Base-by-base conservation (phyloP, 306 rosid genomes). In the Cicer judaicum region DNA sequence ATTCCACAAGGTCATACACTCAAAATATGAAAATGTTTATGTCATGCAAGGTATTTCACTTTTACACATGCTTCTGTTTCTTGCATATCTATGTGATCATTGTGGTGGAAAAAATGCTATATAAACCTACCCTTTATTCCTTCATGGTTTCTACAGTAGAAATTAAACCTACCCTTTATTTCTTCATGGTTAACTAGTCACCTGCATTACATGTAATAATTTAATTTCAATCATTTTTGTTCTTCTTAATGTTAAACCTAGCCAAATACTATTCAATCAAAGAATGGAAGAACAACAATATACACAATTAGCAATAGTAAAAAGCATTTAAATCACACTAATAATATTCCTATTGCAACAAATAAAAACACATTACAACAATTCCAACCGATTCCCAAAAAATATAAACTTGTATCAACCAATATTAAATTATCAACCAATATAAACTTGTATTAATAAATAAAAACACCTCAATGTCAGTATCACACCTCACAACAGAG, bases 1-100 rank as follows among this genome's bases (percentile, higher is more conserved):
- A 67, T 7, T 13, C 57, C 75, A 34, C 70, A 13, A 57, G 41
- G 24, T 60, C 84, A 59, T 9, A 21, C 80, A 11, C 42, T 13
- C 14, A 67, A 74, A 74, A 21, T 80, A 77, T 50, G 70, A 79
- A 79, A 19, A 65, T 52, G 55, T 61, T 60, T 76, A 57, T 67
- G 74, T 66, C 79, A 76, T 75, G 87, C 76, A 8, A 79, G 41
- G 13, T 1, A 9, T 21, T 5, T 56, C 7, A 9, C 14, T 56
- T 19, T 56, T 24, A 24, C 24, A 21, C 10, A 52, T 0, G 1
- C 12, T 55, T 55, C n/a, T 55, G 18, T 19, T 55, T 55, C 36
- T 38, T 36, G 18, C 19, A 34, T 19, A 21, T 50, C 64, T 18
- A 12, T 57, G 74, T 40, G 43, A 63, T 64, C 78, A 12, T 70